phyloP scores from a whole-genome alignment of 495 filamentous ascomycete species.

The Neurospora africana region DNA sequence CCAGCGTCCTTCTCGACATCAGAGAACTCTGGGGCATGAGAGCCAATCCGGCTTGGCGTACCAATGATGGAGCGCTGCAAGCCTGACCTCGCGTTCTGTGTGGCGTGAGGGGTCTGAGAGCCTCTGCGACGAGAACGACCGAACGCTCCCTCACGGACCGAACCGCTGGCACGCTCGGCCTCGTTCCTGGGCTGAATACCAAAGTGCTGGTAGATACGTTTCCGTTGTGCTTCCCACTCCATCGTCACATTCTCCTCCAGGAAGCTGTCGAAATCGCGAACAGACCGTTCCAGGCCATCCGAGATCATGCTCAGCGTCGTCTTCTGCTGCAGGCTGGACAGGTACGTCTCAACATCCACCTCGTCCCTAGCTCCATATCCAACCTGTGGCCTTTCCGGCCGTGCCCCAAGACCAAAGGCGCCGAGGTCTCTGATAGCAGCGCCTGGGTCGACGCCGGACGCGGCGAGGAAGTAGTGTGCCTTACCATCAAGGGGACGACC shows the following conservation, averaged over 20 bases:
- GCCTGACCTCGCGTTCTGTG: constrained; percentile 61
- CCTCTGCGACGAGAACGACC: constrained; percentile 43
- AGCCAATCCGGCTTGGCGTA: constrained; percentile 48
- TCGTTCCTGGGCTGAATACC: constrained; percentile 63
- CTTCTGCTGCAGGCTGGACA: constrained; percentile 75
- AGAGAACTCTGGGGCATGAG: constrained; percentile 50
- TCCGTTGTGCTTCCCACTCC: constrained; percentile 90
- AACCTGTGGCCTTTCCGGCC: constrained; percentile 21
- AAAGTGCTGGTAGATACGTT: constrained; percentile 90
- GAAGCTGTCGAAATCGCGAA: constrained; percentile 82
- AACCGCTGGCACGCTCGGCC: constrained; percentile 38
- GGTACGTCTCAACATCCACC: constrained; percentile 72
- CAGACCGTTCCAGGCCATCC: constrained; percentile 74
- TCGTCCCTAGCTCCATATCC: constrained; percentile 29
- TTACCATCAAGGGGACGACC: constrained; percentile 46
- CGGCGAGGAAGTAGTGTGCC: constrained; percentile 80
- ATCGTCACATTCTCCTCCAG: constrained; percentile 88
- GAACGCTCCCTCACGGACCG: constrained; percentile 36
- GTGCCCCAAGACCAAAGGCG: constrained; percentile 33
- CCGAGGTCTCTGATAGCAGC: constrained; percentile 70
- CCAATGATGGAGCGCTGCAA: constrained; percentile 79
- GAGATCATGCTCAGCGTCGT: constrained; percentile 84
- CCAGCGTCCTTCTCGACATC: constrained; percentile 47
- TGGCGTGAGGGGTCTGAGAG: constrained; percentile 36
- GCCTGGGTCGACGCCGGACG: constrained; percentile 75